phyloP scores from a whole-genome alignment of 2,329 filamentous ascomycete genomes.

The Phaeosphaeriaceae sp. region DNA sequence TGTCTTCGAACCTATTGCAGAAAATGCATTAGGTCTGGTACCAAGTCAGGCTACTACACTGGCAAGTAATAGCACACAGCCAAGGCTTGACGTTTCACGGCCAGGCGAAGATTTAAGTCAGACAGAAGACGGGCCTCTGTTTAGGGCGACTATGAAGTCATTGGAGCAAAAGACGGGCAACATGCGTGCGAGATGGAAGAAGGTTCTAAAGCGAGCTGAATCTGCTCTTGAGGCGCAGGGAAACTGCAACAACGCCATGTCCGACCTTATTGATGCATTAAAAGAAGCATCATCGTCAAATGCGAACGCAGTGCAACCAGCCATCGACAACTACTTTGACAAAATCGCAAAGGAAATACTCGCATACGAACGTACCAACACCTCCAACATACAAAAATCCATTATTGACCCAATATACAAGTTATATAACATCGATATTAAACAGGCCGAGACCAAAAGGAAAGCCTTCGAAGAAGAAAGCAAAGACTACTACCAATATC shows the following conservation, averaged over 20 bases:
- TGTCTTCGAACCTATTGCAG: slow-evolving; percentile 55
- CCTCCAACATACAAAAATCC: slow-evolving; percentile 82
- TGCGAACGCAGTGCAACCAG: slow-evolving; percentile 94
- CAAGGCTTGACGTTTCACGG: slow-evolving; percentile 89
- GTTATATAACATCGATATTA: slow-evolving; percentile 94
- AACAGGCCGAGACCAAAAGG: slow-evolving; percentile 95
- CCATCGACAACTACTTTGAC: slow-evolving; percentile 97
- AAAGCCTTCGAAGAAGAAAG: slow-evolving; percentile 99
- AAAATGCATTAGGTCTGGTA: slow-evolving; percentile 53
- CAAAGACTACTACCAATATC: slow-evolving; percentile 96
- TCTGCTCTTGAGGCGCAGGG: slow-evolving; percentile 79
- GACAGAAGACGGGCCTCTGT: slow-evolving; percentile 91
- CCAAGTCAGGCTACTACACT: slow-evolving; percentile 50
- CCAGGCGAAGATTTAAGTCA: slow-evolving; percentile 81
- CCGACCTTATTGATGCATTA: slow-evolving; percentile 82
- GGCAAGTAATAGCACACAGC: slow-evolving; percentile 43
- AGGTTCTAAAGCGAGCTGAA: slow-evolving; percentile 92
- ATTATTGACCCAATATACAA: slow-evolving; percentile 94
- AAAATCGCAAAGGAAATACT: slow-evolving; percentile 93
- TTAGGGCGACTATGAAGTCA: slow-evolving; percentile 95
- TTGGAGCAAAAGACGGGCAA: slow-evolving; percentile 95
- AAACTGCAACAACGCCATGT: slow-evolving; percentile 84
- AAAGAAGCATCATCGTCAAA: slow-evolving; percentile 89
- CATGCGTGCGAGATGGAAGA: slow-evolving; percentile 94
- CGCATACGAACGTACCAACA: slow-evolving; percentile 83